phyloP scores from a whole-genome alignment of 257 asterid species.

The Solanum pennellii region DNA sequence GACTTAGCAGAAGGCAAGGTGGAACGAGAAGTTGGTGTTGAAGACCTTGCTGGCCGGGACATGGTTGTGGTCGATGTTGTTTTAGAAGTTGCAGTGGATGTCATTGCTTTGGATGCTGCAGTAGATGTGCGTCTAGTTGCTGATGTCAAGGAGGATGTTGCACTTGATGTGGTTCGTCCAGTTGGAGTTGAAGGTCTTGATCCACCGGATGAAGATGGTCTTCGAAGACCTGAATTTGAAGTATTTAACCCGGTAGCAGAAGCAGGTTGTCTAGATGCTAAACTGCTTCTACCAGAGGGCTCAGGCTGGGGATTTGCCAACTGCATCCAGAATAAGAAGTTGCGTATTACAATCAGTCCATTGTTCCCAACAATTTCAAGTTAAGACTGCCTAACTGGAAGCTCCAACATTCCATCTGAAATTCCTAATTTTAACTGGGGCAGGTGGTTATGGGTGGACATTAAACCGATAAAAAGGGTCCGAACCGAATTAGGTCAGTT shows the following conservation, averaged over 20 bases:
- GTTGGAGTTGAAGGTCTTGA: conserved; percentile 92
- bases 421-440: neutral
- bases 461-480: neutral
- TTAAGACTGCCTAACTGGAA: neutral
- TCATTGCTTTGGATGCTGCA: conserved; percentile 16
- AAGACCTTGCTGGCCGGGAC: conserved; percentile 49
- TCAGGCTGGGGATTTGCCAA: conserved; percentile 74
- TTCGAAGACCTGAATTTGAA: conserved; percentile 59
- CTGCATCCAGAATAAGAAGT: conserved; percentile 33
- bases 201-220: conserved; percentile 89
- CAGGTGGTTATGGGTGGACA: neutral
- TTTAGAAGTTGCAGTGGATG: conserved; percentile 24
- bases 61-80: neutral
- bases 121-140: conserved; percentile 38
- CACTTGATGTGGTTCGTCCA: conserved; percentile 56
- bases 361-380: neutral
- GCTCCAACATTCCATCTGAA: neutral
- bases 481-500: neutral
- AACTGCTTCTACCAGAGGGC: conserved; percentile 51
- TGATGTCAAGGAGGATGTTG: conserved; percentile 38
- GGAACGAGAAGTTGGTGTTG: conserved; percentile 74
- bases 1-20: conserved; percentile 44
- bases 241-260: conserved; percentile 56
- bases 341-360: conserved; percentile 8
- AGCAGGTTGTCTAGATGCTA: conserved; percentile 46